A percentile compares a stretch with the other conserved stretches of the same genome.
Conservation (phyloP, 345 rosid species). For the Durio zibethinus region DNA sequence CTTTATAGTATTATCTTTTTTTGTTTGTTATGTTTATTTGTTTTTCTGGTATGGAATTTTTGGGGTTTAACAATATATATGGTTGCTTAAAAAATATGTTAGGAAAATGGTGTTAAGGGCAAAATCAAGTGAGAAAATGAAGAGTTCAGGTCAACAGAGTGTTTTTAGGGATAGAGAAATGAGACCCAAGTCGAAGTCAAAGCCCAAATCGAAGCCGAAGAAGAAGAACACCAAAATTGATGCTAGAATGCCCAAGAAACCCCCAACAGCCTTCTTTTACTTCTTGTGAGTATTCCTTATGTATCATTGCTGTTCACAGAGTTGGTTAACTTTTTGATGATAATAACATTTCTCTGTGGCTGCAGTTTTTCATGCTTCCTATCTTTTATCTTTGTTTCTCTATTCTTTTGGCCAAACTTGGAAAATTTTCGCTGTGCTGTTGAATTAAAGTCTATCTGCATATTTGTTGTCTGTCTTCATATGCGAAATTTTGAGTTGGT, state of each 20-base stretch:
- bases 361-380: neutral
- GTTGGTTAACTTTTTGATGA: neutral
- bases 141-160: neutral
- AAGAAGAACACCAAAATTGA: conserved; percentile 42
- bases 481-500: neutral
- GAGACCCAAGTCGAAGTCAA: conserved; percentile 17
- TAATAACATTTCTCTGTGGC: neutral
- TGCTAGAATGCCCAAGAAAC: conserved; percentile 79
- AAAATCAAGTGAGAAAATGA: conserved; percentile 10
- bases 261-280: conserved; percentile 88
- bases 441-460: neutral
- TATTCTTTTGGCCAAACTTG: neutral
- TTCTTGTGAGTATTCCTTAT: conserved; percentile 51
- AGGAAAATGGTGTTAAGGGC: neutral
- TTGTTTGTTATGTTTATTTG: neutral
- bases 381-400: neutral
- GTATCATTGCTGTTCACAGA: neutral
- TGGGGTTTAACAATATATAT: neutral
- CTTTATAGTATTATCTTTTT: neutral
- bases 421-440: neutral
- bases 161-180: neutral
- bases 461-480: neutral
- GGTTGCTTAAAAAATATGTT: neutral
- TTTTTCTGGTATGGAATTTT: neutral
- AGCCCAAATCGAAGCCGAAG: conserved; percentile 27